A percentile compares a stretch with the other conserved stretches of the same genome.
These are phyloP conservation scores for Barbarea vulgaris DNA, from an alignment of 345 rosid species.

Conservation along the genomic window DNA sequence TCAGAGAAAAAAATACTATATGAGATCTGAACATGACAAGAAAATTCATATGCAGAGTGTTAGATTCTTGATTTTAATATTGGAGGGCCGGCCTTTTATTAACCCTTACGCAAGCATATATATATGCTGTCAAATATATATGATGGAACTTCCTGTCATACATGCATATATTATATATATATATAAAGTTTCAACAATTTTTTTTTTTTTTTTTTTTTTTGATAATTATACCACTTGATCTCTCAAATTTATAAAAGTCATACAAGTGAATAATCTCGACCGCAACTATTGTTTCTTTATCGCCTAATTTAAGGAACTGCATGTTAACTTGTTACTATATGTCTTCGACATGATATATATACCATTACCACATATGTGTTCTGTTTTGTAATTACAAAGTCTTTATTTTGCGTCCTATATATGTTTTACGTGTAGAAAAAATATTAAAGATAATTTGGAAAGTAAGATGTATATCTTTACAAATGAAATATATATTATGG, in stretches of 20 bases:
- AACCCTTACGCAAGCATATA: constrained; percentile 1
- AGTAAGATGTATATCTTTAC: not conserved
- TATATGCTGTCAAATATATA: not conserved
- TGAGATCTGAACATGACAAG: constrained; percentile 27
- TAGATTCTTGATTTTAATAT: constrained; percentile 30
- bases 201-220: not conserved
- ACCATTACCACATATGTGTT: too few relatives aligned
- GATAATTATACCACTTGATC: not conserved
- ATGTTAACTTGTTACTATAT: too few relatives aligned
- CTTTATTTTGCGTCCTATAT: too few relatives aligned
- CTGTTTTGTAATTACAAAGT: not conserved
- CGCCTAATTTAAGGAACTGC: not conserved
- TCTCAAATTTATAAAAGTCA: not conserved
- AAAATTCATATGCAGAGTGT: constrained; percentile 28
- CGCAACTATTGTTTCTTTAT: not conserved
- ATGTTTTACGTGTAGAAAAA: not conserved
- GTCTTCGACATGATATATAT: not conserved
- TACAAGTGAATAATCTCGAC: not conserved
- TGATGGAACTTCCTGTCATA: constrained; percentile 1
- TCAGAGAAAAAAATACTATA: not conserved
- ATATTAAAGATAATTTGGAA: not conserved
- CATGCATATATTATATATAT: not conserved
- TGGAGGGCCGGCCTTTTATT: constrained; percentile 31
- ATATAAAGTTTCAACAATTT: not conserved
- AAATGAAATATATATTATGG: not conserved